Base-by-base conservation (phyloP, 2,329 filamentous ascomycete species). In the Pezicula rhizophila region DNA sequence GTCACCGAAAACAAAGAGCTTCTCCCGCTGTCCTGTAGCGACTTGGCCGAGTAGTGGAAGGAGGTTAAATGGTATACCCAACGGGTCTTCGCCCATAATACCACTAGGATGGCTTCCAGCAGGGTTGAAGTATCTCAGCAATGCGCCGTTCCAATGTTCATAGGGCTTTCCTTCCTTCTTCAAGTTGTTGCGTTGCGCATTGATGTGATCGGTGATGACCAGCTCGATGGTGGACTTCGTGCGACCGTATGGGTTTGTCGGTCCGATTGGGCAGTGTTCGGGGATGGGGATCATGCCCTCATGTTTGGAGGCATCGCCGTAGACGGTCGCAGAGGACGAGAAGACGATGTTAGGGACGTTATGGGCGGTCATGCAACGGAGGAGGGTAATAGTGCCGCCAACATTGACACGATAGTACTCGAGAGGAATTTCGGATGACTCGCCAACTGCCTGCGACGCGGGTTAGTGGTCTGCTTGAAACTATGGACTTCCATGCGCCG, bases 371-470 rank as follows among this genome's bases (percentile, higher is more conserved):
- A 99, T 97, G 64, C 84, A 84, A 56, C 84, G 80, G 54, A 99
- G 80, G 42, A 99, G 86, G 60, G 84, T 78, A 63, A 99, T 84
- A 62, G 89, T 93, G 68, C 93, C 95, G 66, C 86, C 86, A 53
- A 97, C 93, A 68, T 99, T 99, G 76, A 96, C 88, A 61, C 87
- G 81, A 78, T 96, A 99, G 81, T 99, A 99, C 72, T 96, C 91
- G 65, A 97, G 82, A 41, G 93, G 93, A 55, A 89, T 95, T 70
- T 95, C 89, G 64, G 79, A 83, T 47, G 92, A 97, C 74, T 99
- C 92, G 64, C 93, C 93, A 52, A 99, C 93, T 42, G 95, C 92
- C 89, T 95, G 28, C 28, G 28, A 31, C 28, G 28, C 28, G 28
- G 28, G 28, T 31, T 31, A 31, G 28, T 12, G 4, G 28, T 31